Conservation (phyloP, 495 filamentous ascomycete species). For the Ramalina peruviana region DNA sequence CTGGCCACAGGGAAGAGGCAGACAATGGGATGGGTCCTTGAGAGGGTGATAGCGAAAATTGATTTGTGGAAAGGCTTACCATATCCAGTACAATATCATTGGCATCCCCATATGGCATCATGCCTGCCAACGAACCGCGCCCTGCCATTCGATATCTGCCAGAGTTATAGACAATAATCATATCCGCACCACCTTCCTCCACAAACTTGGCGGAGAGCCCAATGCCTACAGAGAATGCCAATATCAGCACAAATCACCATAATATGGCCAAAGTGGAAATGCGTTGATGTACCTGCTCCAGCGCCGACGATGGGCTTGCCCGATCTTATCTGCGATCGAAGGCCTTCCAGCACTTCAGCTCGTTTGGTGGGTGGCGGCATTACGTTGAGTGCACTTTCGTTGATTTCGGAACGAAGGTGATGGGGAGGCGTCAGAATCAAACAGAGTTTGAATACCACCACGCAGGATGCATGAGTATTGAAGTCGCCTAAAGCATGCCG, state of each 20-base stretch:
- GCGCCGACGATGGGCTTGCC: slow-evolving; percentile 49
- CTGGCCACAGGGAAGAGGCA: no score
- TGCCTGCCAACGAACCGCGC: slow-evolving; percentile 50
- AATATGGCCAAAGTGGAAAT: no score
- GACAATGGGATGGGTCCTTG: no score
- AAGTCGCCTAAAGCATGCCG: no score
- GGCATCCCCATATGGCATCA: slow-evolving; percentile 62
- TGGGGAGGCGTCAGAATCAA: no score
- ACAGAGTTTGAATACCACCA: no score
- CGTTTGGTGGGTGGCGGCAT: slow-evolving; percentile 34
- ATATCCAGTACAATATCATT: slow-evolving; percentile 57
- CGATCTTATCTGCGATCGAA: slow-evolving; percentile 36
- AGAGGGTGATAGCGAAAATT: no score
- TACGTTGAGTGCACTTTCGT: background rate
- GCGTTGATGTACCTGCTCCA: slow-evolving; percentile 41
- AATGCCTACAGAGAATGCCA: slow-evolving; percentile 33
- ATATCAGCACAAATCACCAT: no score
- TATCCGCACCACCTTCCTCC: slow-evolving; percentile 50
- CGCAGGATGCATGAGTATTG: no score
- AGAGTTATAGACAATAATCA: slow-evolving; percentile 61
- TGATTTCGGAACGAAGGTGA: no score
- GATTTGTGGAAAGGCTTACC: slow-evolving; percentile 22
- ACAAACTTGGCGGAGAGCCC: slow-evolving; percentile 58
- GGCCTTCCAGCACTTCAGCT: slow-evolving; percentile 38
- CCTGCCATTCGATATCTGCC: slow-evolving; percentile 65